Percentiles rank a stretch among this genome's conserved stretches.
Conservation (phyloP, 2,329 filamentous ascomycete species). For the Sporothrix brunneoviolacea region DNA sequence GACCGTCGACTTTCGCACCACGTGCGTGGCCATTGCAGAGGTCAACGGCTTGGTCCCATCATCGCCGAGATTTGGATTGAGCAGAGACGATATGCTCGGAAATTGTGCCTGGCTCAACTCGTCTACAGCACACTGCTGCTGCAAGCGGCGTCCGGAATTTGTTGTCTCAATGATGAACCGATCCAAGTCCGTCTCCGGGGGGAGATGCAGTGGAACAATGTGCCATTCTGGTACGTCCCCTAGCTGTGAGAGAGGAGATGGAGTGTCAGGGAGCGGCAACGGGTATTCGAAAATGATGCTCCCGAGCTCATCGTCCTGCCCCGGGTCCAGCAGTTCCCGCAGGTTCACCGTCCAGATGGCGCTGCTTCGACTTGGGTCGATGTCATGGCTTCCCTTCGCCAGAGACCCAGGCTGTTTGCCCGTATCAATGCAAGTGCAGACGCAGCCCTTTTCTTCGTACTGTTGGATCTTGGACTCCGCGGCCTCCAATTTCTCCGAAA, state of each 20-base stretch:
- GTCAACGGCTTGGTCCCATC: constrained; percentile 10
- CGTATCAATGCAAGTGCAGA: background rate
- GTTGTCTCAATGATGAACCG: constrained; percentile 8
- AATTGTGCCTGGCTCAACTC: constrained; percentile 17
- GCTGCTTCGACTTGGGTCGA: background rate
- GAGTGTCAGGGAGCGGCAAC: background rate
- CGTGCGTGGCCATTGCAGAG: constrained; percentile 4
- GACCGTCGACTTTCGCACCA: constrained; percentile 4
- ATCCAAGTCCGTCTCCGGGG: constrained; percentile 8
- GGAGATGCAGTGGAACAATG: constrained; percentile 9
- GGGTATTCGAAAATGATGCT: constrained; percentile 8
- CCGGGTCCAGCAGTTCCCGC: constrained; percentile 2
- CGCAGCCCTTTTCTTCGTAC: background rate
- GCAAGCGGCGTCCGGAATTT: constrained; percentile 1
- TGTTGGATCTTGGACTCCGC: constrained; percentile 5
- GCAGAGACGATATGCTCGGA: constrained; percentile 22
- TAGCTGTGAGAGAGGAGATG: background rate
- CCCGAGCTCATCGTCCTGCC: constrained; percentile 12
- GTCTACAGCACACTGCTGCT: background rate
- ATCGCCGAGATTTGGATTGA: constrained; percentile 17
- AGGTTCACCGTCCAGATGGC: constrained; percentile 9
- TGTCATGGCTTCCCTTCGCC: background rate
- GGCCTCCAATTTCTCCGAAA: constrained; percentile 7
- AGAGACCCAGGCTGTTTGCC: background rate
- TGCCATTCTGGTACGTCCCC: constrained; percentile 1